phyloP scores from a whole-genome alignment of 2,329 filamentous ascomycete genomes.

The Ophiocordyceps unilateralis region DNA sequence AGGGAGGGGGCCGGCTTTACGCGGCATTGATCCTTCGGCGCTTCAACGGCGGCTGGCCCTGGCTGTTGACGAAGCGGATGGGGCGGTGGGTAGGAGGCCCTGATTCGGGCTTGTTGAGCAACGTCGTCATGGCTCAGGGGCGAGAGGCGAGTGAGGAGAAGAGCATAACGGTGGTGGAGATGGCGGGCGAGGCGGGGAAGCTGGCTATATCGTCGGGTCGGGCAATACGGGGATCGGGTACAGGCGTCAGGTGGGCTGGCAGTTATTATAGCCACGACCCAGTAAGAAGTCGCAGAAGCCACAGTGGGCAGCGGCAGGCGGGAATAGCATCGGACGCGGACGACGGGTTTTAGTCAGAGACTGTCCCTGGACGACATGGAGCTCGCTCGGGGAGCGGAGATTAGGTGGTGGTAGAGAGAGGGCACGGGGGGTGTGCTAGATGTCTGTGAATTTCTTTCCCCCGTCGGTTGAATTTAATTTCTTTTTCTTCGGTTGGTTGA shows the following conservation, averaged over 20 bases:
- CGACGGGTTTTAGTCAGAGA: conserved; percentile 1
- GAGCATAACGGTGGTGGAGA: conserved; percentile 15
- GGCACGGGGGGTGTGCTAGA: not conserved
- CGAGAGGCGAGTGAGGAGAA: conserved; percentile 4
- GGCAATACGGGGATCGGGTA: not conserved
- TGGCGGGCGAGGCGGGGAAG: not conserved
- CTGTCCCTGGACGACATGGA: not conserved
- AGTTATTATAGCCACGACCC: not conserved
- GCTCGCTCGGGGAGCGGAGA: not conserved
- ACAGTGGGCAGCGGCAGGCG: not conserved
- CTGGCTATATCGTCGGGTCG: conserved; percentile 1
- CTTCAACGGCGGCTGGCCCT: conserved; percentile 66
- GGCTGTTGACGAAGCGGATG: conserved; percentile 68
- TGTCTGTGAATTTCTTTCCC: not conserved
- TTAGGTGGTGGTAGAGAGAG: not conserved
- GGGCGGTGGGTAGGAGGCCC: conserved; percentile 26
- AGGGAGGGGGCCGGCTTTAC: conserved; percentile 26
- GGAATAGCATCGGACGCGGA: not conserved
- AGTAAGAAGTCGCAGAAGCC: not conserved
- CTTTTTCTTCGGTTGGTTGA: not conserved
- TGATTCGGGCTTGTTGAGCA: conserved; percentile 22
- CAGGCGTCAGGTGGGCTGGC: not conserved
- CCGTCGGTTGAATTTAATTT: not conserved
- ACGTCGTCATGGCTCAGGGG: conserved; percentile 25
- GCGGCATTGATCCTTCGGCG: conserved; percentile 64